Conservation (phyloP, 192 early-diverging fungal species). For the Chytriomyces confervae region DNA sequence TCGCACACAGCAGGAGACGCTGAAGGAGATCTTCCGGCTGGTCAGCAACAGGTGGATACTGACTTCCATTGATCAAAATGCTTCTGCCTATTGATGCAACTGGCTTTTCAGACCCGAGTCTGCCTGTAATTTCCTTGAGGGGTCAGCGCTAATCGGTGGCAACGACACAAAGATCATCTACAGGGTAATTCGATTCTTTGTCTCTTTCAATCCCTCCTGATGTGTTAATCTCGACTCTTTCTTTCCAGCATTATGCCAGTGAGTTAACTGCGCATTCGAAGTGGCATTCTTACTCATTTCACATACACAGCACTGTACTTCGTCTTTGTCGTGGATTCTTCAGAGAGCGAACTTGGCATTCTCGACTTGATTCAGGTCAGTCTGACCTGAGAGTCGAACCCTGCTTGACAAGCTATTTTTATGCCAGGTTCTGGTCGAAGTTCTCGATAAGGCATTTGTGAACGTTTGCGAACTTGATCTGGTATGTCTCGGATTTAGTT, state of each 20-base stretch:
- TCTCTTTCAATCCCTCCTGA: background rate
- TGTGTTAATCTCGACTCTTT: background rate
- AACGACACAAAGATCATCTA: constrained; percentile 92
- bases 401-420: constrained; percentile 14
- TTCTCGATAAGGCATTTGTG: constrained; percentile 85
- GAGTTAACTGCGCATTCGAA: constrained; percentile 27
- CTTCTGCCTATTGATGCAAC: constrained; percentile 19
- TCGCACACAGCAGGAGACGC: constrained; percentile 78
- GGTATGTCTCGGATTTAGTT: constrained; percentile 49
- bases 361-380: constrained; percentile 92
- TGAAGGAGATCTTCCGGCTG: constrained; percentile 87
- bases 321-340: constrained; percentile 95
- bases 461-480: constrained; percentile 98
- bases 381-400: background rate
- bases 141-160: constrained; percentile 78
- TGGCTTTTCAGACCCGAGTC: constrained; percentile 66
- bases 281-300: background rate
- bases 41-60: constrained; percentile 72
- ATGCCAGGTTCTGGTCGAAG: constrained; percentile 90
- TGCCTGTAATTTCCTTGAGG: constrained; percentile 91
- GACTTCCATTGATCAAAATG: background rate
- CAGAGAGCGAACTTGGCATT: constrained; percentile 94
- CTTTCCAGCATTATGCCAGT: constrained; percentile 82
- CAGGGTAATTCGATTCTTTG: constrained; percentile 51
- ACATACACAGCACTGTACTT: constrained; percentile 80